Conservation (phyloP, 148 eudicot genomes). For the Cornus controversa region DNA sequence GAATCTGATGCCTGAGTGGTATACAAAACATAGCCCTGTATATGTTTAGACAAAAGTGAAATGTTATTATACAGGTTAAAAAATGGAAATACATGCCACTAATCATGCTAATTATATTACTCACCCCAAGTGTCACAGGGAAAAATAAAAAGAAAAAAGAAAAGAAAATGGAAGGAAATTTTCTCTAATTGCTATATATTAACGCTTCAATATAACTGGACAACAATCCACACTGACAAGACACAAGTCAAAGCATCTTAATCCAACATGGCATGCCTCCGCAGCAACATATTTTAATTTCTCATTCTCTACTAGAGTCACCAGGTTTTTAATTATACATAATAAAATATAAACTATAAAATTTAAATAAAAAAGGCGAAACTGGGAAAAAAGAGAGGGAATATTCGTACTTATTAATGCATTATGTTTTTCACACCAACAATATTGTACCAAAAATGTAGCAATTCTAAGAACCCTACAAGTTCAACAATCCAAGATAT, state of each 20-base stretch:
- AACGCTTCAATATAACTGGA: neutral
- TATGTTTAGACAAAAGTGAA: slow-evolving; percentile 6
- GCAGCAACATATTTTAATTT: too few relatives aligned
- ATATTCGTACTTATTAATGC: neutral
- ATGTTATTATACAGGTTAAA: neutral
- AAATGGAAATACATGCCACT: neutral
- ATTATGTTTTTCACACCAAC: neutral
- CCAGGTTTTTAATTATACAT: too few relatives aligned
- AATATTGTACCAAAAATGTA: neutral
- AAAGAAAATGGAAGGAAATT: too few relatives aligned
- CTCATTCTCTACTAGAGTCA: neutral
- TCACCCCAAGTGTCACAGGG: too few relatives aligned
- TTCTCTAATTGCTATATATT: neutral
- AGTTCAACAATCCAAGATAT: neutral
- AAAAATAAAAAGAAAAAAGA: too few relatives aligned
- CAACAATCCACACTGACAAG: neutral
- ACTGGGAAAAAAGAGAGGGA: neutral
- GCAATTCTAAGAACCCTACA: neutral
- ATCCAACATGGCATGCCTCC: neutral
- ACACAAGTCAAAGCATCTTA: neutral
- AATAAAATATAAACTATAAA: too few relatives aligned
- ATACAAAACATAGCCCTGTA: slow-evolving; percentile 65
- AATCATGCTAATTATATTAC: too few relatives aligned
- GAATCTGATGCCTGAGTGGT: slow-evolving; percentile 63
- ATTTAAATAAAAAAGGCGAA: too few relatives aligned